Evolutionary conservation across 441 rosid genomes (phyloP).

Genomic region (Manihot esculenta): DNA sequence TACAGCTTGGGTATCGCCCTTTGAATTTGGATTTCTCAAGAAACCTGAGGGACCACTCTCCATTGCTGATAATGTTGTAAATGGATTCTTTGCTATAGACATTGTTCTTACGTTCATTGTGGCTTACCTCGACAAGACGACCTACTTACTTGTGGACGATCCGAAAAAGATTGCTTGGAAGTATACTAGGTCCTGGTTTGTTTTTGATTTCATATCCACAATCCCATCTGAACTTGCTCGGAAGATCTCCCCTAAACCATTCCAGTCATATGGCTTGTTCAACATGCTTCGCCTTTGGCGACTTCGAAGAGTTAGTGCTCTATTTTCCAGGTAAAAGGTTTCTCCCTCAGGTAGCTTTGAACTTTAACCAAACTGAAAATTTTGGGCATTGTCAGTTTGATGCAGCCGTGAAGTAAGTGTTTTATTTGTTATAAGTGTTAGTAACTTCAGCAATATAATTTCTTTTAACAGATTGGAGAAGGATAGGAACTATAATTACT

Average conservation of each 20-base stretch:
- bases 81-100: slow-evolving; percentile 79
- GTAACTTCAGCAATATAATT: neutral
- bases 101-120: slow-evolving; percentile 77
- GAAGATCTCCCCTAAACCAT: slow-evolving; percentile 52
- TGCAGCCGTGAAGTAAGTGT: neutral
- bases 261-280: slow-evolving; percentile 57
- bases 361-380: too few relatives aligned
- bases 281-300: slow-evolving; percentile 98
- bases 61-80: slow-evolving; percentile 65
- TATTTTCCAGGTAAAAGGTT: slow-evolving; percentile 60
- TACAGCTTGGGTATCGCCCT: slow-evolving; percentile 88
- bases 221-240: slow-evolving; percentile 69
- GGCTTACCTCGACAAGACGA: slow-evolving; percentile 66
- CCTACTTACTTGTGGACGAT: slow-evolving; percentile 67
- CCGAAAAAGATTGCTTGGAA: slow-evolving; percentile 69
- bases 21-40: slow-evolving; percentile 73
- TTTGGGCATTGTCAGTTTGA: neutral
- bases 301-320: slow-evolving; percentile 80
- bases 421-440: neutral
- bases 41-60: slow-evolving; percentile 56
- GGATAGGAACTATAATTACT: slow-evolving; percentile 77
- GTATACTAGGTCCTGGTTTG: slow-evolving; percentile 66
- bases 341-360: neutral
- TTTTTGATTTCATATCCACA: slow-evolving; percentile 66
- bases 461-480: slow-evolving; percentile 66